phyloP scores from a whole-genome alignment of 179 eudicot genomes.

The Heliamphora pulchella region DNA sequence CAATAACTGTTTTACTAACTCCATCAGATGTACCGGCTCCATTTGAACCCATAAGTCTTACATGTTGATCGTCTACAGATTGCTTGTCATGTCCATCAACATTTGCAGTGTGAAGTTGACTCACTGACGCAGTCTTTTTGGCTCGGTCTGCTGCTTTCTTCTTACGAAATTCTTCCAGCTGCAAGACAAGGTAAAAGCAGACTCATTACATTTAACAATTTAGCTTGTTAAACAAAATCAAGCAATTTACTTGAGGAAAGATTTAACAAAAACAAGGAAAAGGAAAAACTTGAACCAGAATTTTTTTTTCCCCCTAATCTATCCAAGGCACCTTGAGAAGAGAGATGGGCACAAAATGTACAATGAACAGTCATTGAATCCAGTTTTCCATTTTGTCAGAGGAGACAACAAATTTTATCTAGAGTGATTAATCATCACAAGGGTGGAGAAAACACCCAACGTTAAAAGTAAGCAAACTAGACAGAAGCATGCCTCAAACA shows the following conservation, averaged over 20 bases:
- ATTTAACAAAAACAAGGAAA: background rate
- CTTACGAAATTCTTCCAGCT: slow-evolving; percentile 94
- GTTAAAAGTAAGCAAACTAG: too few species aligned
- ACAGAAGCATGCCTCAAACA: background rate
- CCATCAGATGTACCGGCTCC: slow-evolving; percentile 38
- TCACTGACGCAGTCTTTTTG: slow-evolving; percentile 41
- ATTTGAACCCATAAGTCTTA: slow-evolving; percentile 23
- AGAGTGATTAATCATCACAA: background rate
- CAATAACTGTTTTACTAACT: slow-evolving; percentile 21
- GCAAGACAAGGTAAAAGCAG: slow-evolving; percentile 15
- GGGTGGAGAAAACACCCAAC: too few species aligned
- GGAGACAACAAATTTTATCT: background rate
- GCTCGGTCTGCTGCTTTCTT: slow-evolving; percentile 64
- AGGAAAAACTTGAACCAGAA: background rate
- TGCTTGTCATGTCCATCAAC: slow-evolving; percentile 32
- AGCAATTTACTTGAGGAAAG: background rate
- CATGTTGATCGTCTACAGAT: slow-evolving; percentile 35
- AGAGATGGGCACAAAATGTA: background rate
- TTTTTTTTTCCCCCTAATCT: background rate
- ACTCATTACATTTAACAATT: slow-evolving; percentile 11
- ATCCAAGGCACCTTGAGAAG: background rate
- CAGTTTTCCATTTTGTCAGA: background rate
- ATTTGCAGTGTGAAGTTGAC: slow-evolving; percentile 31
- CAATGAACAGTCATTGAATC: background rate
- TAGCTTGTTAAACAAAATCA: background rate